phyloP scores from a whole-genome alignment of 495 filamentous ascomycete genomes.

The Penicillium waksmanii region DNA sequence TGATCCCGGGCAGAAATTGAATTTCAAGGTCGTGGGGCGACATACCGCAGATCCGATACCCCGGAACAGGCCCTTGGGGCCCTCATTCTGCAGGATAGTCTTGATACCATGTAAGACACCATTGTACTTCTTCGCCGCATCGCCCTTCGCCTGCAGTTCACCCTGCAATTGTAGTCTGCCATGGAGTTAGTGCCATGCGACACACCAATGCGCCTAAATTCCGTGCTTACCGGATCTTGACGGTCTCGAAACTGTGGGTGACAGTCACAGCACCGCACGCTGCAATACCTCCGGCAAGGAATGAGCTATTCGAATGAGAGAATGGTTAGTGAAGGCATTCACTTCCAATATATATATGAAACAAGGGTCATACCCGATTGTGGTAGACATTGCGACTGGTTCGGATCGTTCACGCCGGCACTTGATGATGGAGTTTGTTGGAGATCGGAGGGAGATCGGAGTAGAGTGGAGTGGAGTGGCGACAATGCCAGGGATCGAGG shows the following conservation, averaged over 20 bases:
- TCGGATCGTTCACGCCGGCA: slow-evolving; percentile 10
- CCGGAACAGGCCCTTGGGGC: slow-evolving; percentile 80
- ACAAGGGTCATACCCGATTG: slow-evolving; percentile 46
- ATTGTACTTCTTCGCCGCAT: slow-evolving; percentile 82
- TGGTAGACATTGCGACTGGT: slow-evolving; percentile 51
- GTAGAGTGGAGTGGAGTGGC: not conserved
- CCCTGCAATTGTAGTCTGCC: slow-evolving; percentile 90
- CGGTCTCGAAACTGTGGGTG: slow-evolving; percentile 97
- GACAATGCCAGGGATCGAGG: slow-evolving; percentile 5
- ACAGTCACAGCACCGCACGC: slow-evolving; percentile 97
- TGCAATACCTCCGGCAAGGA: slow-evolving; percentile 94
- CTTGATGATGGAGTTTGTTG: slow-evolving; percentile 14
- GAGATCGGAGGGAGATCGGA: slow-evolving; percentile 29
- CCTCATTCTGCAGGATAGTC: slow-evolving; percentile 92
- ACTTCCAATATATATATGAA: not conserved
- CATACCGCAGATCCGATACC: slow-evolving; percentile 84
- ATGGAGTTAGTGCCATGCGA: not conserved
- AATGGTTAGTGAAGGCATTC: slow-evolving; percentile 17
- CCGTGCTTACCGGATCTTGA: slow-evolving; percentile 86
- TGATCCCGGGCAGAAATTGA: not conserved
- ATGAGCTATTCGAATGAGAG: slow-evolving; percentile 52
- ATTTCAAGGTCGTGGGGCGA: slow-evolving; percentile 3
- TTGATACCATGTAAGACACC: slow-evolving; percentile 92
- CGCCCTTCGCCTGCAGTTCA: slow-evolving; percentile 84
- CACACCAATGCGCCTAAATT: not conserved